Evolutionary conservation across 495 filamentous ascomycete species (phyloP).

Genomic region (Darksidea phi): DNA sequence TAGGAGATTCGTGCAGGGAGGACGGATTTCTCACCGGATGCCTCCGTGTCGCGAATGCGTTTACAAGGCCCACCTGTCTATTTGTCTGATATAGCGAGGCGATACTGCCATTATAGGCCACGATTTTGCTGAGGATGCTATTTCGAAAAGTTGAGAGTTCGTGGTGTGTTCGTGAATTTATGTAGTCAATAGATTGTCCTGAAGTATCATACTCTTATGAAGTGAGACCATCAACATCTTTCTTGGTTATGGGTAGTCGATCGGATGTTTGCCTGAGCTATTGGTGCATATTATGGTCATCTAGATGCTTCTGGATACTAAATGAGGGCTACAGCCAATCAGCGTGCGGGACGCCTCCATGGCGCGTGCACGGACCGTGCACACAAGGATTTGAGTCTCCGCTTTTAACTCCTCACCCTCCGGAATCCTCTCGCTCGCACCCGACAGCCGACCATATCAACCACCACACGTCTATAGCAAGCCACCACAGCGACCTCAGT

Average conservation of each 20-base stretch:
- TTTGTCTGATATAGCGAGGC: constrained; percentile 24
- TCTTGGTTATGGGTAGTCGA: too few relatives aligned
- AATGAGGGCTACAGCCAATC: neutral
- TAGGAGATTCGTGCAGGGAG: constrained; percentile 36
- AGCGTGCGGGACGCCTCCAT: neutral
- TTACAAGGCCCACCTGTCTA: constrained; percentile 1
- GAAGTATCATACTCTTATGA: too few relatives aligned
- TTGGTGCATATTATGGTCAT: too few relatives aligned
- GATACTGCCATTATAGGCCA: constrained; percentile 5
- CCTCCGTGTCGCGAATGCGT: neutral
- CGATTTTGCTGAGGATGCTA: constrained; percentile 32
- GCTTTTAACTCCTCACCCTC: constrained; percentile 4
- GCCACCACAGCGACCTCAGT: neutral
- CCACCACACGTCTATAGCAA: neutral
- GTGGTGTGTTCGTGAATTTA: neutral
- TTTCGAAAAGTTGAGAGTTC: constrained; percentile 23
- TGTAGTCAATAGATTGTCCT: constrained; percentile 19
- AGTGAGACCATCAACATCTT: too few relatives aligned
- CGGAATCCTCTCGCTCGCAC: neutral
- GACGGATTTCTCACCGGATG: constrained; percentile 38
- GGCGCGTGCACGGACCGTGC: neutral
- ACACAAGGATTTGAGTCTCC: constrained; percentile 12
- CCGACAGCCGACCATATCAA: neutral
- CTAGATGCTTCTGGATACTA: neutral
- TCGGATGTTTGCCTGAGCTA: too few relatives aligned